These are phyloP conservation scores for Rhynchospora pubera DNA, from an alignment of 176 grass and related monocot genomes.

Conservation along the genomic window DNA sequence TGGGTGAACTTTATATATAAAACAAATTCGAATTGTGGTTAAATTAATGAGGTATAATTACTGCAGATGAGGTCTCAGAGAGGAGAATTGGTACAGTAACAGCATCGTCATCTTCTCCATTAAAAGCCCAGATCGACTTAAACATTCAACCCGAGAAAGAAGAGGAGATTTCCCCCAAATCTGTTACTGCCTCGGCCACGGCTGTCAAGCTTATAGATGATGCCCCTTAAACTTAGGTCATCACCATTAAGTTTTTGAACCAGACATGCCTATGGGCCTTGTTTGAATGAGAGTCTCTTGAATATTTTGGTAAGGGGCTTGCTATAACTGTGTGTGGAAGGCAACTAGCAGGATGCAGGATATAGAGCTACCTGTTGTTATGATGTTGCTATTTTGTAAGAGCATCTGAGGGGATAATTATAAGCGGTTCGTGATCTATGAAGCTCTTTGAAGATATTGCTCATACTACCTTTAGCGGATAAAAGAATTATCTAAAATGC, in stretches of 20 bases:
- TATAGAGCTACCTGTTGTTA: slow-evolving; percentile 1
- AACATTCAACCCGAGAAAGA: slow-evolving; percentile 97
- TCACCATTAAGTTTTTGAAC: background rate
- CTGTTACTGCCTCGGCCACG: background rate
- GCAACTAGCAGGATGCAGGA: background rate
- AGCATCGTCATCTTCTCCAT: slow-evolving; percentile 46
- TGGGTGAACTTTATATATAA: background rate
- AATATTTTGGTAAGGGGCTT: background rate
- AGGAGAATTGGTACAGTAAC: slow-evolving; percentile 26
- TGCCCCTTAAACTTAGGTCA: background rate
- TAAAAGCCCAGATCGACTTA: slow-evolving; percentile 98
- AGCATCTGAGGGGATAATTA: background rate
- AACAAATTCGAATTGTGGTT: background rate
- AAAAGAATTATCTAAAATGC: background rate
- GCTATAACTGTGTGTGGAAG: background rate
- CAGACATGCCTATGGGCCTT: background rate
- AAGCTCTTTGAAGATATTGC: background rate
- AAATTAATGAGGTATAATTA: slow-evolving; percentile 4
- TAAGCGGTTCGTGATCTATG: background rate
- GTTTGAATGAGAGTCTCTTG: background rate
- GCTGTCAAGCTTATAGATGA: slow-evolving; percentile 1
- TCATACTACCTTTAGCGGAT: background rate
- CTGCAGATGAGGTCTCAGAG: slow-evolving; percentile 39
- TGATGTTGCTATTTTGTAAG: background rate
- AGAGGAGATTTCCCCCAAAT: slow-evolving; percentile 81